Conservation (phyloP, 768 basidiomycete species). For the Imleria badia region DNA sequence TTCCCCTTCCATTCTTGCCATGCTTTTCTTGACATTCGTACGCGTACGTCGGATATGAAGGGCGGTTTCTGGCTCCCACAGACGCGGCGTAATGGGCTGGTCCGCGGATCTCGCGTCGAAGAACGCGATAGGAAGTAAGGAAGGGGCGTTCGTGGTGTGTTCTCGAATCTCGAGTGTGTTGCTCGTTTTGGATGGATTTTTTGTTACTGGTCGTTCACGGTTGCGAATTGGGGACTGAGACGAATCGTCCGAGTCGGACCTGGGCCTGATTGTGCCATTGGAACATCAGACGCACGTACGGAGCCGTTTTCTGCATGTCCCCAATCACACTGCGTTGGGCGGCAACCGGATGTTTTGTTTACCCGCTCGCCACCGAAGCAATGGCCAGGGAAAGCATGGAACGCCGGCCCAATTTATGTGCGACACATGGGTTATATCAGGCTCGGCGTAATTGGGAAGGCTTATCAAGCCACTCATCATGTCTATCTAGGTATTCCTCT, state of each 20-base stretch:
- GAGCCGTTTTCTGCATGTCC: not conserved
- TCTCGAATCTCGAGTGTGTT: not conserved
- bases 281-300: not conserved
- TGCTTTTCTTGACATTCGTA: not conserved
- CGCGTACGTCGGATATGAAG: not conserved
- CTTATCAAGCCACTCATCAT: conserved; percentile 2
- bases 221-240: not conserved
- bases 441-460: not conserved
- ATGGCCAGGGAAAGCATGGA: not conserved
- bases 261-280: not conserved
- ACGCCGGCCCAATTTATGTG: not conserved
- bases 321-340: not conserved
- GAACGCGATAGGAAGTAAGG: not conserved
- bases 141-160: not conserved
- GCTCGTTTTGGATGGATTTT: not conserved
- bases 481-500: not conserved
- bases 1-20: not conserved
- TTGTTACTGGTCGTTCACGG: not conserved
- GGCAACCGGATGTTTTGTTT: not conserved
- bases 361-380: conserved; percentile 7
- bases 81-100: not conserved
- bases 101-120: not conserved
- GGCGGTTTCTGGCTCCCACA: not conserved
- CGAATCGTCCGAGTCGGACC: not conserved
- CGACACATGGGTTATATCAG: not conserved